A percentile compares a stretch with the other conserved stretches of the same genome.
phyloP scores from a whole-genome alignment of 2,329 filamentous ascomycete species.

The Diaporthe sp. region DNA sequence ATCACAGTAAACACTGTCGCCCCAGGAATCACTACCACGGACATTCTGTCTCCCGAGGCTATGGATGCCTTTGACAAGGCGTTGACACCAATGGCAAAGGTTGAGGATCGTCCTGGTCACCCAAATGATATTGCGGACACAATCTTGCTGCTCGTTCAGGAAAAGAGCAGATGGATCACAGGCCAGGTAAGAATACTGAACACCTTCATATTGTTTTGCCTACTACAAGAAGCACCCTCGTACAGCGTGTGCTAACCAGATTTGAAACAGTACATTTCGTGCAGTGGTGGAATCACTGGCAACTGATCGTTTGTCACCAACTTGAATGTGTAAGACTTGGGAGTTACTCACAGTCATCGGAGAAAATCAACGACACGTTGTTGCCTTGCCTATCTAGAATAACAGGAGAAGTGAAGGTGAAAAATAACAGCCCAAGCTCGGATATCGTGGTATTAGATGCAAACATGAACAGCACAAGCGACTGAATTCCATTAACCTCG shows the following conservation, averaged over 20 bases:
- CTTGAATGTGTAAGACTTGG: no score
- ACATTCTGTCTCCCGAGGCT: conserved; percentile 43
- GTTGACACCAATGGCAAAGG: conserved; percentile 47
- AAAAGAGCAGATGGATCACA: conserved; percentile 60
- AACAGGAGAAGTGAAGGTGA: not conserved
- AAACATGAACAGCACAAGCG: not conserved
- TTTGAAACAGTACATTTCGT: conserved; percentile 51
- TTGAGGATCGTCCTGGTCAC: conserved; percentile 51
- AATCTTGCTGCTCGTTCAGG: conserved; percentile 53
- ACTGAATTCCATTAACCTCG: not conserved
- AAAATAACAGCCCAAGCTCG: not conserved
- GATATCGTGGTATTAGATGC: conserved; percentile 30
- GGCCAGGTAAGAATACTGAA: conserved; percentile 44
- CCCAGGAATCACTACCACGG: conserved; percentile 56
- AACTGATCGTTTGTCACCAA: not conserved
- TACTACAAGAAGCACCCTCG: accelerated
- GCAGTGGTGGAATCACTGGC: conserved; percentile 53
- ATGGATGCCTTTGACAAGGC: conserved; percentile 43
- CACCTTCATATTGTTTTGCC: accelerated
- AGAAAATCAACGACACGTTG: not conserved
- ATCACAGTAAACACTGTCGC: conserved; percentile 60
- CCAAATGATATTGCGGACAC: conserved; percentile 59
- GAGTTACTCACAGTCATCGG: not conserved
- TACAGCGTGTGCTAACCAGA: not conserved
- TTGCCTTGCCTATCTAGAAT: not conserved